These are phyloP conservation scores for Ganoderma sp. DNA, from an alignment of 1,284 basidiomycete genomes.

Conservation along the genomic window DNA sequence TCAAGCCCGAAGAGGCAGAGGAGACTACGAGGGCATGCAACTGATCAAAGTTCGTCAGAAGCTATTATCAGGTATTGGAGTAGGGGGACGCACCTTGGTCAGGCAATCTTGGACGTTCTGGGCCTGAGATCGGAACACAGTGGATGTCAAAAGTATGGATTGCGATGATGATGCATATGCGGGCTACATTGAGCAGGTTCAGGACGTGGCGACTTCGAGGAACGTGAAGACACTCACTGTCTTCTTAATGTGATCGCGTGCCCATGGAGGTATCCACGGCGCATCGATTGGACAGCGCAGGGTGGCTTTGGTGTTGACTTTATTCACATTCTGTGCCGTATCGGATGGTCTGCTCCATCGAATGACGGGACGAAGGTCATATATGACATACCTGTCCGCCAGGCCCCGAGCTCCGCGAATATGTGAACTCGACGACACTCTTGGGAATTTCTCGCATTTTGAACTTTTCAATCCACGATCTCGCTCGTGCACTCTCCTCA, in stretches of 20 bases:
- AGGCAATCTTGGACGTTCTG: conserved; percentile 77
- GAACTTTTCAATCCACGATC: conserved; percentile 59
- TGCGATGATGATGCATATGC: conserved; percentile 69
- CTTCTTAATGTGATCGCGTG: conserved; percentile 52
- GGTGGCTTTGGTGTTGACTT: conserved; percentile 79
- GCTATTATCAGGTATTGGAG: conserved; percentile 24
- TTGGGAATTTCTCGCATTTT: conserved; percentile 50
- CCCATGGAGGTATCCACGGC: conserved; percentile 75
- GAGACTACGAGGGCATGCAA: conserved; percentile 59
- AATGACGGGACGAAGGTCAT: neutral
- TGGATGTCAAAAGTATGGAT: conserved; percentile 71
- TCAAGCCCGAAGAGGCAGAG: conserved; percentile 53
- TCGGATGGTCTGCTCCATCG: neutral
- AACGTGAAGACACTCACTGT: conserved; percentile 49
- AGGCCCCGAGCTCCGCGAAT: conserved; percentile 78
- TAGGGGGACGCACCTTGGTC: conserved; percentile 55
- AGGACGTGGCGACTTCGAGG: neutral
- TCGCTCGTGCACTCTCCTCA: conserved; percentile 51
- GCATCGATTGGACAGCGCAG: conserved; percentile 60
- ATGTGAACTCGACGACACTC: conserved; percentile 61
- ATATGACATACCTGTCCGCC: conserved; percentile 68
- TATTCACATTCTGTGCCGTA: conserved; percentile 75
- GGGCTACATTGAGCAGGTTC: conserved; percentile 48
- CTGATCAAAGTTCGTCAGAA: conserved; percentile 42
- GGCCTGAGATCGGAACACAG: conserved; percentile 71